Evolutionary conservation across 768 basidiomycete genomes (phyloP), one percentile per base, ranked within the genome.

Genomic region (Mycena haematopus): DNA sequence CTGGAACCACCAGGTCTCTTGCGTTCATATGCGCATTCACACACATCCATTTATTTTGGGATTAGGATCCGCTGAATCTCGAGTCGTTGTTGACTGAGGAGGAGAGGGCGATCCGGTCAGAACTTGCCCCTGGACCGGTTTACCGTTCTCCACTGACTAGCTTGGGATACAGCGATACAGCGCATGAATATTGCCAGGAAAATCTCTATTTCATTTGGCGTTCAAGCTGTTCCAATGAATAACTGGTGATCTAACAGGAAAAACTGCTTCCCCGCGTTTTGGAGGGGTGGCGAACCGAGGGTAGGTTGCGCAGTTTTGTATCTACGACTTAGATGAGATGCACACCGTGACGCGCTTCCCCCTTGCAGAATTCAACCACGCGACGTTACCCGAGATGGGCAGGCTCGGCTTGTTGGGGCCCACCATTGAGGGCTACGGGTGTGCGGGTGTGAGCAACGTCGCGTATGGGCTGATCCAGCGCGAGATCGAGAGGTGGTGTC

Each of bases 381-480:
- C 81, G 7, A 87, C 94, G 52, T 79, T 98, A 22, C 86, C 87
- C 10, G 93, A 96, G 74, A 97, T 98, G 96, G 96, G 96, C 6
- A 85, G 88, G 63, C 80, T 98, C 4, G 96, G 96, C 2, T 77
- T 98, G 15, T 81, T 99, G 1, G 96, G 96, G 0, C 89, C 96
- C 2, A 99, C 96, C 0, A 98, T 98, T 66, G 74, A 89, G 61
- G 96, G 94, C 0, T 97, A 97, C 66, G 95, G 92, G 24, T 99
- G 96, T 71, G 96, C 96, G 0, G 96, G 96, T 22, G 89, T 86
- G 19, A 92, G 89, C 68, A 90, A 88, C 68, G 95, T 98, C 13
- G 92, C 96, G 1, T 98, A 98, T 66, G 96, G 96, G 6, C 82
- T 99, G 27, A 92, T 99, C 69, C 93, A 94, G 4, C 82, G 96